Conservation (phyloP, 805 yeast genomes). For the Candida coleopterorum region DNA sequence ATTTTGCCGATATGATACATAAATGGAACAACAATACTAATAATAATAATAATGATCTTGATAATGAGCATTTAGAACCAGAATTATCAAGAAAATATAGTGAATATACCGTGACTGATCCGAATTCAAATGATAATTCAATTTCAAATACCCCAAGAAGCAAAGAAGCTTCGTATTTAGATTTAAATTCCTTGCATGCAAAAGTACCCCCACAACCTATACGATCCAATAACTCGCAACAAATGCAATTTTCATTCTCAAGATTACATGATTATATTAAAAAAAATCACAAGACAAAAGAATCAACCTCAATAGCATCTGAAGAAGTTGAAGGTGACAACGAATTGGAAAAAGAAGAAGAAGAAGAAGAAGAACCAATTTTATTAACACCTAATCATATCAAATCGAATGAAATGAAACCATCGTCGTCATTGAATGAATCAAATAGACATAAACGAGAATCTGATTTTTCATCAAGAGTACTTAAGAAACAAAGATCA, state of each 20-base stretch:
- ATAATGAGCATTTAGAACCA: conserved; percentile 1
- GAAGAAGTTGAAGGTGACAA: conserved; percentile 1
- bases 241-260: conserved; percentile 14
- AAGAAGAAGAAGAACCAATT: conserved; percentile 4
- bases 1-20: conserved; percentile 44
- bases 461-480: conserved; percentile 11
- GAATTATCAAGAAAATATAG: not conserved
- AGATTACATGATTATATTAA: conserved; percentile 23
- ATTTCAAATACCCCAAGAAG: conserved; percentile 24
- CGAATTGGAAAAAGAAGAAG: not conserved
- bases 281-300: conserved; percentile 1
- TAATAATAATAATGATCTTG: conserved; percentile 7
- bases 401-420: conserved; percentile 1
- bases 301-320: too few species aligned
- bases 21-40: conserved; percentile 39
- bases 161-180: conserved; percentile 34
- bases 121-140: conserved; percentile 14
- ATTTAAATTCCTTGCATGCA: conserved; percentile 39
- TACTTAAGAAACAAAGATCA: conserved; percentile 21
- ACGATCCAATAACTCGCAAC: conserved; percentile 8
- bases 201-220: conserved; percentile 42
- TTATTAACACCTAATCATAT: conserved; percentile 2
- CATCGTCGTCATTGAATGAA: conserved; percentile 8
- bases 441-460: conserved; percentile 5
- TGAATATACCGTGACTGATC: conserved; percentile 1